Conservation (phyloP, 164 flowering plant genomes). For the Stephania japonica region DNA sequence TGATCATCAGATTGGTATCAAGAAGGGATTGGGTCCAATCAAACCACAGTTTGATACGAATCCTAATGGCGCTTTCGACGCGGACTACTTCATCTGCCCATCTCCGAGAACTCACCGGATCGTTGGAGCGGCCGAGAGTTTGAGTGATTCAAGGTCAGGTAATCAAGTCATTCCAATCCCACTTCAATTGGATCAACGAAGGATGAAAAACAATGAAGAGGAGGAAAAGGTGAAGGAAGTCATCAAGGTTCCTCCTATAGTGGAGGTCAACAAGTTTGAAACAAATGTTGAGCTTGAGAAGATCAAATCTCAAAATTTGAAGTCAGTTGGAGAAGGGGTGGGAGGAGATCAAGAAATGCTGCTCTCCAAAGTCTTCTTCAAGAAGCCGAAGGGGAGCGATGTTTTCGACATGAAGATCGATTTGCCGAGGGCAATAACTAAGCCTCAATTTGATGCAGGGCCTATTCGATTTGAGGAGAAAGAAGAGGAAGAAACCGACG, state of each 20-base stretch:
- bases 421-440: constrained; percentile 29
- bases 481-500: too few species aligned
- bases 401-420: constrained; percentile 67
- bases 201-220: background rate
- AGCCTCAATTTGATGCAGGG: constrained; percentile 27
- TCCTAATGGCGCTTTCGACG: constrained; percentile 21
- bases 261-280: constrained; percentile 7
- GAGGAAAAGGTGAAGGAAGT: constrained; percentile 18
- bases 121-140: background rate
- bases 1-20: constrained; percentile 5
- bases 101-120: constrained; percentile 13
- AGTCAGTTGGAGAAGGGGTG: too few species aligned
- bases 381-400: constrained; percentile 44
- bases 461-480: constrained; percentile 25
- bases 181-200: constrained; percentile 21
- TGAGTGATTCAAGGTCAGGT: background rate
- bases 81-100: constrained; percentile 41
- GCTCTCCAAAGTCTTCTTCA: constrained; percentile 41
- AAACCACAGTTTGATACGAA: constrained; percentile 1
- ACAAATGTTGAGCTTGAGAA: too few species aligned
- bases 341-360: constrained; percentile 19
- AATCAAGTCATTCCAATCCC: constrained; percentile 22
- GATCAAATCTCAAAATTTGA: too few species aligned
- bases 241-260: constrained; percentile 18
- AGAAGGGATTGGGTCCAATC: background rate